These are phyloP conservation scores for Aspergillus sp. DNA, from an alignment of 2,329 filamentous ascomycete species.

Conservation along the genomic window DNA sequence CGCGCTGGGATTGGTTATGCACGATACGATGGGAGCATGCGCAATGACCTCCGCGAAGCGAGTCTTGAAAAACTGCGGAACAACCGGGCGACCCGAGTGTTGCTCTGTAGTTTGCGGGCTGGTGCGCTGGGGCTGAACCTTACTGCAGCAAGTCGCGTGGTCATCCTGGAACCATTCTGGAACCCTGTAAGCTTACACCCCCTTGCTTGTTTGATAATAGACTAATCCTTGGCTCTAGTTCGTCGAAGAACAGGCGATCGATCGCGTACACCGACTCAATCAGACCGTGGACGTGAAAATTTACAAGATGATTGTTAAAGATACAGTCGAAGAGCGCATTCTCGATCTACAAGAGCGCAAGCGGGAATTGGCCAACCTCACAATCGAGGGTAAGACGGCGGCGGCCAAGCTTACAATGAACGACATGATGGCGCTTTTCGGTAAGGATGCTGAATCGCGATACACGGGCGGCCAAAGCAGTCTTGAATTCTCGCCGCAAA, in stretches of 20 bases:
- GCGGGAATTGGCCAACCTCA: conserved; percentile 82
- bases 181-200: conserved; percentile 67
- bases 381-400: conserved; percentile 77
- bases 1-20: conserved; percentile 74
- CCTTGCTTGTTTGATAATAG: conserved; percentile 12
- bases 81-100: conserved; percentile 71
- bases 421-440: conserved; percentile 90
- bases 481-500: conserved; percentile 34
- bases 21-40: conserved; percentile 94
- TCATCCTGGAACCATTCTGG: conserved; percentile 98
- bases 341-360: conserved; percentile 94
- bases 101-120: conserved; percentile 92
- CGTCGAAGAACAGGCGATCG: conserved; percentile 97
- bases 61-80: conserved; percentile 75
- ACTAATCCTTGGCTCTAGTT: conserved; percentile 56
- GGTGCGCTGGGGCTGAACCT: conserved; percentile 91
- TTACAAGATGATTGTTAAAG: conserved; percentile 85
- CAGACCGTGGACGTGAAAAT: conserved; percentile 93
- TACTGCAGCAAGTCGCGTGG: conserved; percentile 86
- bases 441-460: conserved; percentile 61
- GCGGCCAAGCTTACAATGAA: conserved; percentile 84
- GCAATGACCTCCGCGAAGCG: conserved; percentile 86
- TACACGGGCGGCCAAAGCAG: conserved; percentile 42
- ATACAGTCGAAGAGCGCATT: conserved; percentile 90
- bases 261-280: conserved; percentile 96